Evolutionary conservation across 2,329 filamentous ascomycete species (phyloP).

Genomic region (Neonectria magnoliae): DNA sequence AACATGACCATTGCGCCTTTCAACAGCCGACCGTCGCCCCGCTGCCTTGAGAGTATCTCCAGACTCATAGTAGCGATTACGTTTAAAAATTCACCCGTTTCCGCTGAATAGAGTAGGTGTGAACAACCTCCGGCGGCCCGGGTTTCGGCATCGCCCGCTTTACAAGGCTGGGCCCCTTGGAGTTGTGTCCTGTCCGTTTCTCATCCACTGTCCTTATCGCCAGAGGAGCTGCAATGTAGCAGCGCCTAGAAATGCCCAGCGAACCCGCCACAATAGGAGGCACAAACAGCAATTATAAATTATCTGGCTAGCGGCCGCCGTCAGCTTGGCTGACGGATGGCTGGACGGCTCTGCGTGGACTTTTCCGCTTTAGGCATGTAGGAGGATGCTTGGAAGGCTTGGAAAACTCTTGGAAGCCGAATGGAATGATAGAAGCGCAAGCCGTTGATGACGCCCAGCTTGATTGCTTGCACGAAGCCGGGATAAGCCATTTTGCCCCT

Average conservation of each 20-base stretch:
- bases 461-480: neutral
- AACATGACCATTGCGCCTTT: constrained; percentile 19
- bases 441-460: neutral
- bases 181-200: neutral
- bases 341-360: constrained; percentile 12
- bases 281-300: neutral
- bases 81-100: constrained; percentile 32
- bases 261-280: neutral
- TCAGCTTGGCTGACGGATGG: constrained; percentile 23
- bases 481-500: constrained; percentile 22
- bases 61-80: constrained; percentile 29
- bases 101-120: constrained; percentile 28
- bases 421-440: constrained; percentile 9
- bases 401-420: constrained; percentile 32
- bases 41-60: constrained; percentile 5
- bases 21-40: constrained; percentile 19
- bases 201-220: neutral
- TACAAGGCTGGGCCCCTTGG: neutral
- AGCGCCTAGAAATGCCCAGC: neutral
- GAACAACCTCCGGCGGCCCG: neutral
- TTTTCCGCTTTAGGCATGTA: constrained; percentile 31
- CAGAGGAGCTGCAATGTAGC: neutral
- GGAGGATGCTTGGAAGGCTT: constrained; percentile 25
- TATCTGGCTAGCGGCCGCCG: constrained; percentile 17
- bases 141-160: neutral